phyloP scores from a whole-genome alignment of 805 yeast genomes.

The Suhomyces emberorum region DNA sequence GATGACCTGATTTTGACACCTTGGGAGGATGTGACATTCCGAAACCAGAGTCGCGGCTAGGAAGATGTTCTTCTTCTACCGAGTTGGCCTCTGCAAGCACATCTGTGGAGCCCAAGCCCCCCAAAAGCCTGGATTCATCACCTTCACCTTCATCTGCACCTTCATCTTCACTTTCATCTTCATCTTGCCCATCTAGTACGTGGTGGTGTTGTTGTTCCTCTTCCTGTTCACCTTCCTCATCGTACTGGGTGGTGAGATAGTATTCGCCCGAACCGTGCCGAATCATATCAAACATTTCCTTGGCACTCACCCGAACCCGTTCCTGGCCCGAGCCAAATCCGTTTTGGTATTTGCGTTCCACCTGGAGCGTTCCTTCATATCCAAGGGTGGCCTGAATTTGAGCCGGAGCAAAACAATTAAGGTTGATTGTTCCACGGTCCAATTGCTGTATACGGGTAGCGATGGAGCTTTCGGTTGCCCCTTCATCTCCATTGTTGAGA shows the following conservation, averaged over 20 bases:
- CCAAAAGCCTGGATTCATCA: too few species aligned
- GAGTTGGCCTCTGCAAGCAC: too few species aligned
- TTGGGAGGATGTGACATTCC: background rate
- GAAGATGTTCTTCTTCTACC: too few species aligned
- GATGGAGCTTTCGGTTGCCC: too few species aligned
- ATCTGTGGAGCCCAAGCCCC: too few species aligned
- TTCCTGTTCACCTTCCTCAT: conserved; percentile 11
- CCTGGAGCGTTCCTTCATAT: conserved; percentile 41
- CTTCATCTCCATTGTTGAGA: too few species aligned
- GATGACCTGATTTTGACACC: background rate
- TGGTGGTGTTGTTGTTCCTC: too few species aligned
- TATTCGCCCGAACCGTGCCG: conserved; percentile 41
- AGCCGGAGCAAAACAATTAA: conserved; percentile 4
- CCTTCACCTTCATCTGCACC: conserved; percentile 3
- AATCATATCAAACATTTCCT: conserved; percentile 45
- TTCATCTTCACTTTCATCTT: conserved; percentile 14
- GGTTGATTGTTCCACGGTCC: background rate
- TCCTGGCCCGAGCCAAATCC: conserved; percentile 69
- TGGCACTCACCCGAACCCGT: conserved; percentile 49
- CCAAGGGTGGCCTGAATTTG: conserved; percentile 35
- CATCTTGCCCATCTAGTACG: conserved; percentile 15
- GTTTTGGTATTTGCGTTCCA: conserved; percentile 54
- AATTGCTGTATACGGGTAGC: too few species aligned
- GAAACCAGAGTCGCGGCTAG: too few species aligned
- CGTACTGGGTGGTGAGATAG: conserved; percentile 70